Evolutionary conservation across 1,139 yeast genomes (phyloP).

Genomic region (Candida sojae): DNA sequence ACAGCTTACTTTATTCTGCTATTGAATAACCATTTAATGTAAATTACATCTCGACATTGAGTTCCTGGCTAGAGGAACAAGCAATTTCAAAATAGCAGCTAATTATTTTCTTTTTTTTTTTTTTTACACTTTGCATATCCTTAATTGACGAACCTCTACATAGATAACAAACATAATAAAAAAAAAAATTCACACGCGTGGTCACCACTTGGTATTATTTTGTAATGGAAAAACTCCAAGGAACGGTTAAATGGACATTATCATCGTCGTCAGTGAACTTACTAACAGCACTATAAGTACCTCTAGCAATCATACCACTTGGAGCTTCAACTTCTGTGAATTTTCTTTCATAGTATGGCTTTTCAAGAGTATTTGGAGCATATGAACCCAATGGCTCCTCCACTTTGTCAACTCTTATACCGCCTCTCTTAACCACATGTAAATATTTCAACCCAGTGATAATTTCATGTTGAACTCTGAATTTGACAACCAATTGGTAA

Average conservation of each 20-base stretch:
- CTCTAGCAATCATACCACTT: slow-evolving; percentile 84
- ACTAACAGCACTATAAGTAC: slow-evolving; percentile 77
- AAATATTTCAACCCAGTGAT: slow-evolving; percentile 88
- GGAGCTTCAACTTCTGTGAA: slow-evolving; percentile 93
- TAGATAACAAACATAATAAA: too few species aligned
- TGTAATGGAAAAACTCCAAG: slow-evolving; percentile 85
- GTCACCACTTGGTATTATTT: slow-evolving; percentile 32
- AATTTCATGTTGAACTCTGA: slow-evolving; percentile 87
- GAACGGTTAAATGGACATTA: slow-evolving; percentile 68
- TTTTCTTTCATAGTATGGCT: slow-evolving; percentile 76
- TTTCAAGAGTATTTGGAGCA: slow-evolving; percentile 84
- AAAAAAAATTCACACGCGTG: neutral
- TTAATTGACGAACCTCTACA: neutral
- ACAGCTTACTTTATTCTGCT: too few species aligned
- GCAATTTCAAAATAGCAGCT: too few species aligned
- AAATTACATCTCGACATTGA: too few species aligned
- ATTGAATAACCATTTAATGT: too few species aligned
- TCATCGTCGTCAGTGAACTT: slow-evolving; percentile 90
- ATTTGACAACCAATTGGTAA: slow-evolving; percentile 72
- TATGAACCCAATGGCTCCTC: slow-evolving; percentile 91
- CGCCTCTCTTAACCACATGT: slow-evolving; percentile 83
- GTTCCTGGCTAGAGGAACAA: too few species aligned
- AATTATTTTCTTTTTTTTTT: too few species aligned
- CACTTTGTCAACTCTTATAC: slow-evolving; percentile 81
- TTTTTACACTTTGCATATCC: neutral